Base-by-base conservation (phyloP, 192 early-diverging fungal species). In the Piromyces finnis region DNA sequence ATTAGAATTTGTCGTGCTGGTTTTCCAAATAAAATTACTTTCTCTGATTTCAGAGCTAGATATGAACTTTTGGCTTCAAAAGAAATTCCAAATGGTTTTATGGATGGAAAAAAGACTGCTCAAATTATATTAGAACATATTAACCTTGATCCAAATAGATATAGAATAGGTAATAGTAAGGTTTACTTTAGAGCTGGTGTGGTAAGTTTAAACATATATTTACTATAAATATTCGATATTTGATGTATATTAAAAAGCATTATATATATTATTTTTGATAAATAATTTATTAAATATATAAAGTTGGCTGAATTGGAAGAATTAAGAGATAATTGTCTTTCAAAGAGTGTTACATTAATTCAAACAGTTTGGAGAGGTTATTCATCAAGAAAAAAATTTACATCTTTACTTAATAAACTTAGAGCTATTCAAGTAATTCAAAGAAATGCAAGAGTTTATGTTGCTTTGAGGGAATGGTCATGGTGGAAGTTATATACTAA, bases 111-210 rank as follows among this genome's bases (percentile, higher is more conserved):
- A 28, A 92, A 93, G 51, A 94, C 95, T 2, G 93, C 93, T 4
- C 90, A 94, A 78, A 85, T 91, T 30, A 86, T 99, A 12, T 85
- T 99, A 17, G 90, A 94, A 12, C 87, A 86, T 3, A 82, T 97
- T 78, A 85, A 88, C 78, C 88, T 98, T 82, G 96, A 97, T 79
- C 83, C 85, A 37, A 90, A 89, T 17, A 92, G 94, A 84, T 99
- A 93, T 83, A 89, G 94, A 9, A 89, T 99, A 79, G 97, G 97
- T 41, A 91, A 88, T 35, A 96, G 91, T 78, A 98, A 99, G 85
- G 94, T 99, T 32, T 99, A 98, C 84, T 99, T 99, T 92, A 88
- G 94, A 3, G 92, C 96, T 28, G 96, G 95, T 15, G 95, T 98
- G 78, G 90, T 94, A n/a, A 5, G 51, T n/a, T 37, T 14, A 37